phyloP scores from a whole-genome alignment of 2,329 filamentous ascomycete genomes.

The Dothiorella sarmentorum region DNA sequence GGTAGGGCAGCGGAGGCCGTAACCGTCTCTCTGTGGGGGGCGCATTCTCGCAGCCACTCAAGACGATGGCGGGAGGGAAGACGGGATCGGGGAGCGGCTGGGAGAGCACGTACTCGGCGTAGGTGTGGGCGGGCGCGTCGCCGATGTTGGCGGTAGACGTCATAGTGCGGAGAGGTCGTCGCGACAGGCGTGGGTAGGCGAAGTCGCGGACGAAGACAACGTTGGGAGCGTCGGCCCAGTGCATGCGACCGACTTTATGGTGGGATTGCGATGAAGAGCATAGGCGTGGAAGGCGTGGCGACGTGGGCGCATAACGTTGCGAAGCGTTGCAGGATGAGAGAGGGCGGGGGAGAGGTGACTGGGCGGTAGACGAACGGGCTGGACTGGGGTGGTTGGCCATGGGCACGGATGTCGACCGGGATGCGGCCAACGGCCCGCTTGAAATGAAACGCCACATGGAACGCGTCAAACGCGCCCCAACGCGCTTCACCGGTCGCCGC shows the following conservation, averaged over 20 bases:
- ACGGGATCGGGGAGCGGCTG: slow-evolving; percentile 11
- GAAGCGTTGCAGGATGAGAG: background rate
- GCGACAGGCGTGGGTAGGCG: slow-evolving; percentile 42
- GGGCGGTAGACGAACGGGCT: background rate
- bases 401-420: background rate
- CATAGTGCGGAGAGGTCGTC: slow-evolving; percentile 43
- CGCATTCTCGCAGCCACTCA: background rate
- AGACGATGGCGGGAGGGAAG: background rate
- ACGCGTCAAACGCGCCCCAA: background rate
- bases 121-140: slow-evolving; percentile 46
- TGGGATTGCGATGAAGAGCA: background rate
- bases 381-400: background rate
- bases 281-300: slow-evolving; percentile 4
- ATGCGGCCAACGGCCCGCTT: background rate
- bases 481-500: background rate
- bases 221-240: slow-evolving; percentile 11
- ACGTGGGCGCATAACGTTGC: slow-evolving; percentile 8
- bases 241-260: slow-evolving; percentile 17
- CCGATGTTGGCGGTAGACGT: slow-evolving; percentile 41
- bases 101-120: slow-evolving; percentile 49
- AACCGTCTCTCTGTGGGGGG: background rate
- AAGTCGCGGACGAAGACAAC: slow-evolving; percentile 38
- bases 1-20: slow-evolving; percentile 33
- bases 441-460: background rate
- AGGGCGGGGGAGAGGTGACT: background rate